Base-by-base conservation (phyloP, 192 early-diverging fungal genomes). In the Coemansia sp. region DNA sequence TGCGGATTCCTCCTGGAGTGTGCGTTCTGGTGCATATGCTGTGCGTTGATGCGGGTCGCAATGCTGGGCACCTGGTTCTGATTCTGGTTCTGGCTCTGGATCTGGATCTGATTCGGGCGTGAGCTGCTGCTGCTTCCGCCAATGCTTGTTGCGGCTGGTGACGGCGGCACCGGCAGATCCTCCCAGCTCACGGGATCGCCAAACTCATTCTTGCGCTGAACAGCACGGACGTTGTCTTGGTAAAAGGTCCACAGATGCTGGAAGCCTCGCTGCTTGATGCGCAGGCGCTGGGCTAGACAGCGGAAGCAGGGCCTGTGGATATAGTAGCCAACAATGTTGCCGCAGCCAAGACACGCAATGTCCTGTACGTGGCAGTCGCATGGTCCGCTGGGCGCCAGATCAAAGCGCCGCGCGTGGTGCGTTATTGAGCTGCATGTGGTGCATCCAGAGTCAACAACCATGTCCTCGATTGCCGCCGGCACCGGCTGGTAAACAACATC, bases 181-280 rank as follows among this genome's bases (percentile, higher is more conserved):
- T 77, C 70, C 74, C 79, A 82, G 11, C 71, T 68, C 4, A 82
- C 75, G 0, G 61, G 71, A 13, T 71, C 72, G 20, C 79, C 75
- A 12, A 20, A 39, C 6, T 82, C 79, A 56, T 76, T 63, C 25
- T 82, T 71, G 16, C 79, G 67, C 66, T 73, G 75, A 17, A 82
- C 71, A 4, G 79, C 71, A 41, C 32, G 7, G 1, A 82, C 79
- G 37, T 82, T 82, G 62, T 82, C 75, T 63, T 82, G 75, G 43
- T 82, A 82, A 39, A 82, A 82, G 0, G 75, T 82, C 79, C 79
- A 82, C 65, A 82, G 68, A 25, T 82, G 79, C 69, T 82, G 79
- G 65, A 77, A 82, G 20, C 79, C 79, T 19, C 75, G 74, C 59
- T 76, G 75, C 59, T 77, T 82, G 50, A 82, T 82, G 9, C 75